These are phyloP conservation scores for Schizophyllum commune DNA, from an alignment of 1,284 basidiomycete genomes.

Conservation along the genomic window DNA sequence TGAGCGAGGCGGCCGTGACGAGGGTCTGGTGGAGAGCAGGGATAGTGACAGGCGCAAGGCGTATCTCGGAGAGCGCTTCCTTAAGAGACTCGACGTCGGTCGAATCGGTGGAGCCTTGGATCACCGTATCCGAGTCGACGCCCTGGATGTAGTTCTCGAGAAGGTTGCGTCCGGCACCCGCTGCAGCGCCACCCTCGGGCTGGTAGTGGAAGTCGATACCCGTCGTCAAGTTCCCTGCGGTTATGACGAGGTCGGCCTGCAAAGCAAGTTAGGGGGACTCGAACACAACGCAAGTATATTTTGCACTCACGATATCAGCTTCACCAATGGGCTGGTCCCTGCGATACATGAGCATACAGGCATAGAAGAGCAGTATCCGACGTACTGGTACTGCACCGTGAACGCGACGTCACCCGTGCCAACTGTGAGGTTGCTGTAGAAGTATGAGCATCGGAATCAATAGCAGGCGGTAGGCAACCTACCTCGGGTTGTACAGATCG, in stretches of 20 bases:
- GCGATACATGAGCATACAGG: background rate
- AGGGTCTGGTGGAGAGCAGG: conserved; percentile 62
- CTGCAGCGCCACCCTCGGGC: conserved; percentile 45
- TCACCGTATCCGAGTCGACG: conserved; percentile 48
- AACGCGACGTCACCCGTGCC: conserved; percentile 64
- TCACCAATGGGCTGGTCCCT: conserved; percentile 45
- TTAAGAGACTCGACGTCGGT: conserved; percentile 63
- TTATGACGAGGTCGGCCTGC: conserved; percentile 45
- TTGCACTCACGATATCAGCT: conserved; percentile 43
- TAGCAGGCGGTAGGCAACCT: conserved; percentile 8
- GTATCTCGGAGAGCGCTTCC: conserved; percentile 56
- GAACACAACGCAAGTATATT: conserved; percentile 2
- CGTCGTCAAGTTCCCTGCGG: conserved; percentile 47
- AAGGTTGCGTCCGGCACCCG: conserved; percentile 47
- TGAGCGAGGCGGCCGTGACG: conserved; percentile 46
- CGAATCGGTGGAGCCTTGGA: conserved; percentile 50
- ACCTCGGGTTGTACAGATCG: conserved; percentile 57
- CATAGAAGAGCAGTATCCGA: background rate
- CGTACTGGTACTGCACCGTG: conserved; percentile 42
- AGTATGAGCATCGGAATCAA: no score
- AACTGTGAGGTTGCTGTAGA: conserved; percentile 60
- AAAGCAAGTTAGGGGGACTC: conserved; percentile 13
- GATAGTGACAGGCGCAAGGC: conserved; percentile 54
- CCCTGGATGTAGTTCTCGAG: conserved; percentile 72
- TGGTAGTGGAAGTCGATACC: conserved; percentile 59